Percentiles rank a stretch among this genome's conserved stretches.
phyloP scores from a whole-genome alignment of 352 stramenopile species.

The Phytopythium mirpurense region DNA sequence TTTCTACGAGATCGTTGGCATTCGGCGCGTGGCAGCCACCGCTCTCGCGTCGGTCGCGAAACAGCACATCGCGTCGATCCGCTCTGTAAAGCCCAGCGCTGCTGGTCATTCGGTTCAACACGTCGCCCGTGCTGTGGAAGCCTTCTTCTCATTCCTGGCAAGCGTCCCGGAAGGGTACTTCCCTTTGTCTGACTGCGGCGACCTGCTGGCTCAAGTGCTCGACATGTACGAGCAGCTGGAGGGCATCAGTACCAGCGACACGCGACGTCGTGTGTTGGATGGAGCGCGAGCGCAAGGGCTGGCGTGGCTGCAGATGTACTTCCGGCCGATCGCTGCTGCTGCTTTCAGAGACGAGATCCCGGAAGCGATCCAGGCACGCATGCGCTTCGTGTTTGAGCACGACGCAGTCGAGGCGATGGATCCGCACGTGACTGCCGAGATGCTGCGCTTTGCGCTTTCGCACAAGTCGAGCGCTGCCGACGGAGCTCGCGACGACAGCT shows the following conservation, averaged over 20 bases:
- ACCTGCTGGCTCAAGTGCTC: conserved; percentile 12
- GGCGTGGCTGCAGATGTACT: conserved; percentile 12
- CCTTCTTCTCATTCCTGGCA: conserved; percentile 1
- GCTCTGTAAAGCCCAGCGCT: neutral
- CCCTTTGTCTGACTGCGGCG: conserved; percentile 3
- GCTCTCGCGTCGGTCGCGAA: conserved; percentile 28
- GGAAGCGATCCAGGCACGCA: conserved; percentile 3
- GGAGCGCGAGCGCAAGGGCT: conserved; percentile 3
- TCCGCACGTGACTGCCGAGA: conserved; percentile 15
- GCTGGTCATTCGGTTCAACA: conserved; percentile 7
- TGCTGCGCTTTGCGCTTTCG: conserved; percentile 29
- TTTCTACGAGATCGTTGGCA: conserved; percentile 73
- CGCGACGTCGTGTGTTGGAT: neutral
- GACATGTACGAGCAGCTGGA: conserved; percentile 6
- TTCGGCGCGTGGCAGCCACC: conserved; percentile 32
- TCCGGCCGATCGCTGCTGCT: conserved; percentile 16
- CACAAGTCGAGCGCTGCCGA: neutral
- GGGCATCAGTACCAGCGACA: neutral
- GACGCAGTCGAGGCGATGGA: neutral
- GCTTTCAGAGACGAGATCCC: conserved; percentile 1
- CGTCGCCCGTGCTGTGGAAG: conserved; percentile 1
- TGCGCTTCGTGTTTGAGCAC: conserved; percentile 5
- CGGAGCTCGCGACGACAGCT: neutral
- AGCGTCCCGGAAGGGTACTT: neutral
- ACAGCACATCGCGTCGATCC: conserved; percentile 12